A percentile compares a stretch with the other conserved stretches of the same genome.
Conservation (phyloP, 306 rosid species). For the Prunus campanulata region DNA sequence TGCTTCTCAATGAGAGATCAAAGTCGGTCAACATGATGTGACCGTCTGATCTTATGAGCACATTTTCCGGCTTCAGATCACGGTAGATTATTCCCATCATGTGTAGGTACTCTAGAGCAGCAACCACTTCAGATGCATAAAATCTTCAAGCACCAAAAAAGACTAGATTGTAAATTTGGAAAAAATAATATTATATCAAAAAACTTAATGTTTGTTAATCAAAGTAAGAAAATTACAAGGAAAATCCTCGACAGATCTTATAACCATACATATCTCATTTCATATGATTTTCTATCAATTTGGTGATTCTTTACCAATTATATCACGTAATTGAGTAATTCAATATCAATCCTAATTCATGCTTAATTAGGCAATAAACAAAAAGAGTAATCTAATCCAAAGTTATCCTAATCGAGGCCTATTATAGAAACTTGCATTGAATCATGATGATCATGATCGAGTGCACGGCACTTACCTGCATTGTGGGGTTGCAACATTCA, state of each 20-base stretch:
- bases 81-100: constrained; percentile 60
- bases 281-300: too few species aligned
- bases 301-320: neutral
- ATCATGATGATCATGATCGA: neutral
- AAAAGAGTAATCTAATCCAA: neutral
- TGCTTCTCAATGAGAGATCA: constrained; percentile 55
- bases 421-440: neutral
- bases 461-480: neutral
- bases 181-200: neutral
- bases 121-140: constrained; percentile 50
- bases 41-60: constrained; percentile 49
- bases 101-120: constrained; percentile 54
- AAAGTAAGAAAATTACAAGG: too few species aligned
- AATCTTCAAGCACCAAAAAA: constrained; percentile 27
- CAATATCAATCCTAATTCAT: neutral
- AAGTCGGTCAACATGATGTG: constrained; percentile 63
- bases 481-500: neutral
- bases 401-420: neutral
- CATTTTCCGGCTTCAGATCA: constrained; percentile 58
- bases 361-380: neutral
- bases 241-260: too few species aligned
- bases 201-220: neutral
- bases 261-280: too few species aligned
- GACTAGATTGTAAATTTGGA: neutral
- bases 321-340: neutral